Percentiles rank a stretch among this genome's conserved stretches.
phyloP scores from a whole-genome alignment of 2,329 filamentous ascomycete genomes.

The Penicillium thymicola region DNA sequence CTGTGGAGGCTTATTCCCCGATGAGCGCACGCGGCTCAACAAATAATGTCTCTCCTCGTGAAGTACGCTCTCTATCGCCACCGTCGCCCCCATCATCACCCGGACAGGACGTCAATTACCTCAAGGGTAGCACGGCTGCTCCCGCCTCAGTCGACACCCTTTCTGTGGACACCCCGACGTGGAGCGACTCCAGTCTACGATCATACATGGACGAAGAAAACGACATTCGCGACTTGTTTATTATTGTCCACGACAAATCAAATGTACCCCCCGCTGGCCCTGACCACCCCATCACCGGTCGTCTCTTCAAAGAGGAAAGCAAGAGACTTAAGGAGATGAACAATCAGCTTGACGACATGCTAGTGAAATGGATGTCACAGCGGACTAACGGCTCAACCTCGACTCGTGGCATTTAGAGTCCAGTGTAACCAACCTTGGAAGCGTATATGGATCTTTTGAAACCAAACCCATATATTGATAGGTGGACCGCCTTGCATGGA shows the following conservation, averaged over 20 bases:
- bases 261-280: constrained; percentile 72
- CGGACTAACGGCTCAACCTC: constrained; percentile 25
- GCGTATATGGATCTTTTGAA: constrained; percentile 11
- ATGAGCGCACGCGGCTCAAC: constrained; percentile 62
- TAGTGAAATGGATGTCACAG: constrained; percentile 70
- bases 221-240: constrained; percentile 83
- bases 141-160: constrained; percentile 55
- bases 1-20: constrained; percentile 43
- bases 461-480: constrained; percentile 15
- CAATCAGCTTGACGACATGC: constrained; percentile 81
- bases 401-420: constrained; percentile 18
- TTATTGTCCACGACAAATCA: constrained; percentile 89
- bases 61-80: constrained; percentile 58
- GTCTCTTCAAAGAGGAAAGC: constrained; percentile 82
- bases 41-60: constrained; percentile 68
- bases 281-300: constrained; percentile 80
- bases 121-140: constrained; percentile 39
- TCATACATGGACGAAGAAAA: constrained; percentile 88
- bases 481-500: constrained; percentile 2
- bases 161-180: constrained; percentile 59
- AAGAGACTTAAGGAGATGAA: constrained; percentile 83
- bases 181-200: constrained; percentile 82
- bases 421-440: constrained; percentile 13
- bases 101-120: constrained; percentile 27
- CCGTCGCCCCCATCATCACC: constrained; percentile 60